Base-by-base conservation (phyloP, 805 yeast genomes). In the Clavispora fructus region DNA sequence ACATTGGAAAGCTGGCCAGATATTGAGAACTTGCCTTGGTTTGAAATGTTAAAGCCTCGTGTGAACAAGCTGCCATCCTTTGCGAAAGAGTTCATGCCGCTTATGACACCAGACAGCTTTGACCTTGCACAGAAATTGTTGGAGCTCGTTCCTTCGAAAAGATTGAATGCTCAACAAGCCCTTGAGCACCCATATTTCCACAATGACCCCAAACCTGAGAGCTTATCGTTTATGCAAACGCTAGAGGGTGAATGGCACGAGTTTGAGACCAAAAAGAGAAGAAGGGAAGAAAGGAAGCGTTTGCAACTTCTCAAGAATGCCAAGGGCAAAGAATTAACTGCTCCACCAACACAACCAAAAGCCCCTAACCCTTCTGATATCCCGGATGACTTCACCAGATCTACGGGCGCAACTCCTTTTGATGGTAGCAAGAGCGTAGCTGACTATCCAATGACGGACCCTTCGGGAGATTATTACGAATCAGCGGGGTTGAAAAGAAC, bases 191-290 rank as follows among this genome's bases (percentile, higher is more conserved):
- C 68, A 1, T 94, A 87, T 66, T 94, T 92, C 58, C 61, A 63
- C 3, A 85, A 81, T 41, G 83, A 78, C 7, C 97, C 96, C 0
- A 53, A 56, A 29, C 83, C 87, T 1, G 82, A 77, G 50, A 80
- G 82, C 6, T 69, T 88, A 33, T 62, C 68, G 10, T 74, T 82
- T 44, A 71, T 85, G 52, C 68, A 73, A 27, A 72, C 73, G n/a
- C 64, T 82, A 27, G 70, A 73, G 45, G 95, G 94, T 3, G 98
- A 95, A 63, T 92, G 97, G 94, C 99, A 92, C 61, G 99, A 92
- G 61, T 92, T 85, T 63, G 99, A 92, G 59, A 94, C 96, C 2
- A 90, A 92, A 64, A 84, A 82, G 67, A 78, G 85, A 56, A 72
- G 87, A 51, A 68, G 84, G 48, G 69, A 71, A 49, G 78, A 73